Conservation (phyloP, 176 grass and related monocot species). For the Chrysopogon serrulatus region DNA sequence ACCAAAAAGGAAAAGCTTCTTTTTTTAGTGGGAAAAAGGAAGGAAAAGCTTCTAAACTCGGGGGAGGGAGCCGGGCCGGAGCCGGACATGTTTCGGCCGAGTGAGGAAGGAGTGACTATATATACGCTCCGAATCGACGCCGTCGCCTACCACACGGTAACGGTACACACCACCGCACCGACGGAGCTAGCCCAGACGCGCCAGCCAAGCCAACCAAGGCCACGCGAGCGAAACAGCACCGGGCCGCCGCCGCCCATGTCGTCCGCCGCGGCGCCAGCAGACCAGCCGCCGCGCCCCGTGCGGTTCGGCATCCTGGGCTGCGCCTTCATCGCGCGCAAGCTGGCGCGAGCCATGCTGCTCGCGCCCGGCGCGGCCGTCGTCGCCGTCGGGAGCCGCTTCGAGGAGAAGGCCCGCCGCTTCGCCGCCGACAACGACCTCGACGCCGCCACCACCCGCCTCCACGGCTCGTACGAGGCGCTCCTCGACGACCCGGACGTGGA, state of each 20-base stretch:
- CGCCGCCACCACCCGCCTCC: conserved; percentile 7
- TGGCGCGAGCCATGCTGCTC: conserved; percentile 59
- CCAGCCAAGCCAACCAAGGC: too few relatives aligned
- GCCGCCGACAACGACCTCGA: conserved; percentile 53
- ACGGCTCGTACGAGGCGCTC: conserved; percentile 67
- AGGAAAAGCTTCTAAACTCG: too few relatives aligned
- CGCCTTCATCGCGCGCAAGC: conserved; percentile 72
- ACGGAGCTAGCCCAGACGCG: too few relatives aligned
- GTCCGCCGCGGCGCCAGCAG: background rate
- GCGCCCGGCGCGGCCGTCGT: conserved; percentile 23
- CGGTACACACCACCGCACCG: too few relatives aligned
- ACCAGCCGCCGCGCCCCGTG: conserved; percentile 22
- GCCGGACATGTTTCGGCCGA: too few relatives aligned
- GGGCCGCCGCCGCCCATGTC: background rate
- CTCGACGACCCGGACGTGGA: conserved; percentile 68
- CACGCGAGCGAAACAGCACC: too few relatives aligned
- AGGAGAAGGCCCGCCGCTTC: conserved; percentile 63
- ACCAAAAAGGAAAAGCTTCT: too few relatives aligned
- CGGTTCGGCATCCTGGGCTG: conserved; percentile 80
- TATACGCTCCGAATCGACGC: too few relatives aligned
- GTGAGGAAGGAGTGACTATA: too few relatives aligned
- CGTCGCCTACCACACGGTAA: too few relatives aligned
- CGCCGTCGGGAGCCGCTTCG: conserved; percentile 52
- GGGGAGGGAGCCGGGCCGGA: too few relatives aligned
- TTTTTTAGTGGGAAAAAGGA: too few relatives aligned